A percentile compares a stretch with the other conserved stretches of the same genome.
Evolutionary conservation across 352 stramenopile species (phyloP).

Genomic region (Phytophthora multivora): DNA sequence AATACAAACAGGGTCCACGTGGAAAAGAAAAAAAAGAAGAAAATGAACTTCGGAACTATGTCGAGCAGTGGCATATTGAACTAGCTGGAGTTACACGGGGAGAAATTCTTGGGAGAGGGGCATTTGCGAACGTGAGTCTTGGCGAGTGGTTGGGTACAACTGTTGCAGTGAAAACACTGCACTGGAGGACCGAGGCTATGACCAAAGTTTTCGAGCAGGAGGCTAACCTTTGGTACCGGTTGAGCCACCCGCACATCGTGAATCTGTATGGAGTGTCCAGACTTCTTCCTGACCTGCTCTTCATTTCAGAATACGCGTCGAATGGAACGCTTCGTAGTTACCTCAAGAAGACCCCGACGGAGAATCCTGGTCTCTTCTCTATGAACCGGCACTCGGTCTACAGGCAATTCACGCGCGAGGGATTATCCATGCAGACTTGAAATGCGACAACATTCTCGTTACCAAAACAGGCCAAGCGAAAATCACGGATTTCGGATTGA

Average conservation of each 20-base stretch:
- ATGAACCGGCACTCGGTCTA: conserved; percentile 20
- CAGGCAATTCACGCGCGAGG: background rate
- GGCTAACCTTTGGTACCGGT: background rate
- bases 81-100: too few species aligned
- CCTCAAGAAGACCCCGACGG: too few species aligned
- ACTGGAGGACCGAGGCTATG: background rate
- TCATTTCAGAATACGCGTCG: background rate
- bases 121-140: background rate
- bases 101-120: too few species aligned
- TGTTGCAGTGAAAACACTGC: background rate
- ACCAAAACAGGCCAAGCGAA: conserved; percentile 23
- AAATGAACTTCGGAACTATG: too few species aligned
- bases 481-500: conserved; percentile 31
- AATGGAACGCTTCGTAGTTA: too few species aligned
- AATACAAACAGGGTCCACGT: too few species aligned
- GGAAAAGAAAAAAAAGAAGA: too few species aligned
- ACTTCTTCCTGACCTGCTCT: background rate
- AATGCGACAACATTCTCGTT: conserved; percentile 33
- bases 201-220: background rate
- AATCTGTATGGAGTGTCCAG: background rate
- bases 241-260: background rate
- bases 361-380: background rate
- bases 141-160: background rate
- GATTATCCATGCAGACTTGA: conserved; percentile 30
- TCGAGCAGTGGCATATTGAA: too few species aligned